Conservation (phyloP, 305 asterid species). For the Petunia hybrid region DNA sequence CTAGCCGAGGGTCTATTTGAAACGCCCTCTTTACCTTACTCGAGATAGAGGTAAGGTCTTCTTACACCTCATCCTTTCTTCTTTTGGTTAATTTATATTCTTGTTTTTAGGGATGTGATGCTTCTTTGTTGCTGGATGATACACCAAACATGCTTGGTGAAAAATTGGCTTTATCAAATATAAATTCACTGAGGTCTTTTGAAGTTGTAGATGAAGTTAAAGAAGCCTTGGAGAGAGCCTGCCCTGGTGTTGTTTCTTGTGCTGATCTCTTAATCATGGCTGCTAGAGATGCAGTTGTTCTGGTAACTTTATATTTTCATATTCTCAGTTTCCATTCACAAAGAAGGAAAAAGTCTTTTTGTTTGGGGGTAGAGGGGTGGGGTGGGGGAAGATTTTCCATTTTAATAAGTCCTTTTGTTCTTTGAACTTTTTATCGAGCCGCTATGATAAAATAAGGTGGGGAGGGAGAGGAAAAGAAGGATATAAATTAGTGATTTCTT, state of each 20-base stretch:
- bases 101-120: constrained; percentile 80
- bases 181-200: constrained; percentile 75
- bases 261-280: constrained; percentile 93
- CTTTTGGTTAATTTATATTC: background rate
- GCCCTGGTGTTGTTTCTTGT: constrained; percentile 86
- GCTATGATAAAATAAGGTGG: too few relatives aligned
- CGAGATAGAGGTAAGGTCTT: too few relatives aligned
- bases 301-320: constrained; percentile 51
- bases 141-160: constrained; percentile 75
- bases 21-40: background rate
- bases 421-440: too few relatives aligned
- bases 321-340: background rate
- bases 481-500: too few relatives aligned
- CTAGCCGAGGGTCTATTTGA: too few relatives aligned
- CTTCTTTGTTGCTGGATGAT: constrained; percentile 85
- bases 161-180: constrained; percentile 71
- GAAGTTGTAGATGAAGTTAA: constrained; percentile 79
- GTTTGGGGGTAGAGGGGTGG: background rate
- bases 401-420: background rate
- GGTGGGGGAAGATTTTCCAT: background rate
- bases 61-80: background rate
- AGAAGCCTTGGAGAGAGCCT: constrained; percentile 63
- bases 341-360: background rate
- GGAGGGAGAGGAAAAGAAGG: too few relatives aligned
- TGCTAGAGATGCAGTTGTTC: constrained; percentile 84